Evolutionary conservation across 169 alveolate genomes (phyloP).

Genomic region (Cryptosporidium meleagridis): DNA sequence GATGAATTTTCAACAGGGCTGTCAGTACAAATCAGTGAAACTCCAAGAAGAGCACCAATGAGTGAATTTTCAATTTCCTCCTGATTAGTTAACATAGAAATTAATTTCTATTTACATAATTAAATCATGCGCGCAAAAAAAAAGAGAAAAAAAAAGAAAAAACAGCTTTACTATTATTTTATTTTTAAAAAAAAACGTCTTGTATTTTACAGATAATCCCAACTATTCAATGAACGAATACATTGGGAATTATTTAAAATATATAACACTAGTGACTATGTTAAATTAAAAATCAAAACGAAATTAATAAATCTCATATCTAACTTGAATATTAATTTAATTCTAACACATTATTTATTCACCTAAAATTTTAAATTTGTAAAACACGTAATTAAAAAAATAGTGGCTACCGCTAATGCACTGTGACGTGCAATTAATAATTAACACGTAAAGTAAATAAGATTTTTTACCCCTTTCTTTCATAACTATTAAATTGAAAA

Average conservation of each 20-base stretch:
- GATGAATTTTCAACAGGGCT: not conserved
- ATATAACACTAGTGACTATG: too few relatives aligned
- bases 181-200: not conserved
- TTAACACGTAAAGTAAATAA: conserved; percentile 27
- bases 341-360: not conserved
- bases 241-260: not conserved
- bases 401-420: conserved; percentile 62
- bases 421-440: conserved; percentile 49
- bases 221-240: too few relatives aligned
- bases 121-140: conserved; percentile 4
- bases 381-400: conserved; percentile 16
- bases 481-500: not conserved
- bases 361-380: not conserved
- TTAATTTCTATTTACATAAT: not conserved
- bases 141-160: not conserved
- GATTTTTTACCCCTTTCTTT: not conserved
- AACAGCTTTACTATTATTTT: not conserved
- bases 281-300: too few relatives aligned
- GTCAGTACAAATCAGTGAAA: not conserved
- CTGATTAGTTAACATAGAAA: conserved; percentile 16
- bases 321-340: too few relatives aligned
- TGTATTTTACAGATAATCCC: not conserved
- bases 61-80: conserved; percentile 50
- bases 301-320: not conserved
- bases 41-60: conserved; percentile 29